Evolutionary conservation across 164 flowering plant genomes (phyloP).

Genomic region (Liquidambar formosana): DNA sequence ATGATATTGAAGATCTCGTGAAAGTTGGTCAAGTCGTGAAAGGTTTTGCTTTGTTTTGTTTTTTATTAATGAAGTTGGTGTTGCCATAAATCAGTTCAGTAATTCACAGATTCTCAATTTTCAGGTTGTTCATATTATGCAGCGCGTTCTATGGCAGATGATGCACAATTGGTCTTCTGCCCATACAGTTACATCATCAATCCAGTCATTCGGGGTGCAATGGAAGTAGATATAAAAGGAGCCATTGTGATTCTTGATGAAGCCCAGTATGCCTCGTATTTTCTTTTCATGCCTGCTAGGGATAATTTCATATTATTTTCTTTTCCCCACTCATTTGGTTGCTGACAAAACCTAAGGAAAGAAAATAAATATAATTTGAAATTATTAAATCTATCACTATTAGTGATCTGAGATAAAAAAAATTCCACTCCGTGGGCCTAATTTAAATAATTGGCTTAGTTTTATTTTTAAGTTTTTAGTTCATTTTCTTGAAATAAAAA

Average conservation of each 20-base stretch:
- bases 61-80: not conserved
- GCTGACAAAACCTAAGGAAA: not conserved
- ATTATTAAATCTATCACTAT: not conserved
- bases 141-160: constrained; percentile 80
- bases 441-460: not conserved
- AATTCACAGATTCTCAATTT: not conserved
- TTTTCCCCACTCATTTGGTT: not conserved
- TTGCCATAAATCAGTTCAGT: no score
- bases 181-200: constrained; percentile 87
- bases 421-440: not conserved
- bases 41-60: constrained; percentile 39
- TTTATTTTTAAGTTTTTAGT: no score
- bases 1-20: constrained; percentile 97
- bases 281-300: not conserved
- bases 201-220: constrained; percentile 76
- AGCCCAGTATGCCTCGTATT: constrained; percentile 73
- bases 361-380: not conserved
- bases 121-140: constrained; percentile 96
- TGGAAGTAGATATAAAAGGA: constrained; percentile 82
- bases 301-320: not conserved
- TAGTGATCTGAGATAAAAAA: no score
- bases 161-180: constrained; percentile 85
- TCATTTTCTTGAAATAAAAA: no score
- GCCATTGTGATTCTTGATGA: constrained; percentile 89
- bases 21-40: constrained; percentile 76